Conservation (phyloP, 2,329 filamentous ascomycete genomes). For the Trichoderma citrinoviride region DNA sequence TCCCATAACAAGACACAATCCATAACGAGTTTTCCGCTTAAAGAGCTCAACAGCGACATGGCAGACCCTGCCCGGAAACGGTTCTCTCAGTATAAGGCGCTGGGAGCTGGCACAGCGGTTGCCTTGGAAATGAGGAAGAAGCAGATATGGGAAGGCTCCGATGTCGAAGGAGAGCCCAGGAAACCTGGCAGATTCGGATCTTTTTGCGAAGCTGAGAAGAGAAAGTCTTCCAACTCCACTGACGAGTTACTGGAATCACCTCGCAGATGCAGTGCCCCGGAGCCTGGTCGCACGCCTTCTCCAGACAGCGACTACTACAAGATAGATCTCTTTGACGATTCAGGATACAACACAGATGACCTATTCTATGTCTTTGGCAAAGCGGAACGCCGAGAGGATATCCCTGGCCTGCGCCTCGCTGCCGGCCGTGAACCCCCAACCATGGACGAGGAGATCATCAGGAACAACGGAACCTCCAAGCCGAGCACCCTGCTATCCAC, state of each 20-base stretch:
- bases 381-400: constrained; percentile 34
- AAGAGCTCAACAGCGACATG: background rate
- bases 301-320: background rate
- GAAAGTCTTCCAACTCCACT: constrained; percentile 11
- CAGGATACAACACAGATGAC: constrained; percentile 20
- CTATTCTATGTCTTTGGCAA: constrained; percentile 27
- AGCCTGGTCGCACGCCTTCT: background rate
- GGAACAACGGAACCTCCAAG: background rate
- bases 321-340: background rate
- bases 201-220: constrained; percentile 10
- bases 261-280: background rate
- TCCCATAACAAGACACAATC: background rate
- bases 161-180: background rate
- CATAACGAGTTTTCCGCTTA: background rate
- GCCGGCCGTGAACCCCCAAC: constrained; percentile 18
- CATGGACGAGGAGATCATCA: background rate
- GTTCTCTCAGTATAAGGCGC: constrained; percentile 25
- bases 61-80: background rate
- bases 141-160: constrained; percentile 25
- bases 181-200: background rate
- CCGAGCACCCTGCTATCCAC: constrained; percentile 26
- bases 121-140: constrained; percentile 26
- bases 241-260: constrained; percentile 14
- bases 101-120: constrained; percentile 27
- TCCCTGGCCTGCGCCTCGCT: constrained; percentile 22